Evolutionary conservation across 768 basidiomycete species (phyloP), one percentile per base, ranked within the genome.

Genomic region (Cyclocybe cylindracea): DNA sequence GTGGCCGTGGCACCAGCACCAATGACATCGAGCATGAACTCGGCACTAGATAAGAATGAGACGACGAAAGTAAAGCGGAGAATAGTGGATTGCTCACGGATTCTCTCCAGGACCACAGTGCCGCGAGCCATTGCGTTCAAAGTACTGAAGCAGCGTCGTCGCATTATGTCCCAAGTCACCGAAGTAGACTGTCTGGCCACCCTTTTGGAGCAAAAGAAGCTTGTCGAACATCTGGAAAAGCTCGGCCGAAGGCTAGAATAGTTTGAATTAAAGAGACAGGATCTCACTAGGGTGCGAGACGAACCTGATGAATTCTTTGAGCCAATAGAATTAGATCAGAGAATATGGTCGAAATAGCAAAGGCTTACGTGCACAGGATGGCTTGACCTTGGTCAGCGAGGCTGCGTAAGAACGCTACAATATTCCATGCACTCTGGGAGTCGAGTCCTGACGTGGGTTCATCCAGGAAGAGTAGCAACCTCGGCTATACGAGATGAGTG

Each of bases 381-480:
- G 90, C 87, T 62, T 93, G 91, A 2, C 92, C 92, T 50, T 80
- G 79, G 52, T 88, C 79, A 5, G 91, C 89, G 31, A 94, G 81
- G 37, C 85, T 79, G 4, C 85, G 76, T 37, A 94, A 70, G 74
- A 94, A 90, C 5, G 75, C 72, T 38, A 91, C 70, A 55, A 93
- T 90, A 24, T 84, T 84, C 89, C 89, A 90, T 3, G 91, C 90
- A 41, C 85, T 87, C 66, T 92, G 89, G 10, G 89, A 91, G 63
- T 92, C 91, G 14, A 94, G 78, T 46, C 91, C 91, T 14, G 89
- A 86, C 1, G 93, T 94, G 0, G 93, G 93, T 63, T 94, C 91
- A 62, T 94, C 92, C 37, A 93, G 71, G 78, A 95, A 94, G 14
- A 94, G 76, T 0, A 95, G 73, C 0, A 93, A 73, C 62, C 83